phyloP scores from a whole-genome alignment of 2,329 filamentous ascomycete species.

The Camillea tinctor region DNA sequence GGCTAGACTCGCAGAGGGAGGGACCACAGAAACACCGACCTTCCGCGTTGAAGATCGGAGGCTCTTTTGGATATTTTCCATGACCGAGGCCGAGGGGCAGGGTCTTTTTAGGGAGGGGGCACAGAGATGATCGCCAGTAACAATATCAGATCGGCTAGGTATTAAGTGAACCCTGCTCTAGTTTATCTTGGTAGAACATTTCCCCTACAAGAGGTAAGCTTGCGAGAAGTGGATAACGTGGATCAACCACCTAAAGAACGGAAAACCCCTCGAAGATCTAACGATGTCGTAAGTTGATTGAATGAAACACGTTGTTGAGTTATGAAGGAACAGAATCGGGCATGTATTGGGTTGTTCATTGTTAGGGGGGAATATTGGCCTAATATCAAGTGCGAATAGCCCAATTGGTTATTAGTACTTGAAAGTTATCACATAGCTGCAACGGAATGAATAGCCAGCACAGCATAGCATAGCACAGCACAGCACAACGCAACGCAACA shows the following conservation, averaged over 20 bases:
- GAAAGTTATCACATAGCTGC: no score
- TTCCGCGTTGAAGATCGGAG: slow-evolving; percentile 6
- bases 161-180: not conserved
- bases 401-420: not conserved
- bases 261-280: not conserved
- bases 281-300: not conserved
- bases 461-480: no score
- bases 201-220: not conserved
- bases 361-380: not conserved
- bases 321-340: not conserved
- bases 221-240: not conserved
- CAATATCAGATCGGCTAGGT: not conserved
- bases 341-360: not conserved
- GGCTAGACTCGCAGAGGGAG: slow-evolving; percentile 8
- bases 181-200: not conserved
- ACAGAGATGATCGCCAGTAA: not conserved
- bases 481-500: no score
- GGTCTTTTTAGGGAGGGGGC: not conserved
- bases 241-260: not conserved
- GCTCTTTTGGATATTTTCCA: not conserved
- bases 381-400: not conserved
- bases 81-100: not conserved
- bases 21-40: slow-evolving; percentile 10
- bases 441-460: no score
- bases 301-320: not conserved